phyloP scores from a whole-genome alignment of 345 rosid species.

The Citrus inodora region DNA sequence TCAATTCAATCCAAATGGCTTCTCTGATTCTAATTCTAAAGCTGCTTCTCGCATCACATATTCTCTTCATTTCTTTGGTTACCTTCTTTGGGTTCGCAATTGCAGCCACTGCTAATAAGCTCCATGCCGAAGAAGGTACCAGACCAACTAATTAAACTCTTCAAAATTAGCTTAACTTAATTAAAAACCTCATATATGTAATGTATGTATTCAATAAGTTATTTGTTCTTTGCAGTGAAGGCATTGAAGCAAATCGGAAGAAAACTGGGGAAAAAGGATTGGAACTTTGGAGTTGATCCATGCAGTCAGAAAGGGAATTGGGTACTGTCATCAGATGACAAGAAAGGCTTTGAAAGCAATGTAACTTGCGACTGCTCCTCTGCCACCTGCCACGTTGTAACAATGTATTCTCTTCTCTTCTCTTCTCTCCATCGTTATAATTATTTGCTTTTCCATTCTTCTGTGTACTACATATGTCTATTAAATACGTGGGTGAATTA shows the following conservation, averaged over 20 bases:
- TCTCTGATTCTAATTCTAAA: neutral
- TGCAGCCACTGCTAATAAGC: conserved; percentile 17
- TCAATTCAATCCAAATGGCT: neutral
- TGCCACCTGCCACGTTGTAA: conserved; percentile 61
- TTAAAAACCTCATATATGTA: too few species aligned
- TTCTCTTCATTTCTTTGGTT: neutral
- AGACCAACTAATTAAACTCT: neutral
- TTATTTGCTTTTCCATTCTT: neutral
- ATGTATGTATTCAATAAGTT: neutral
- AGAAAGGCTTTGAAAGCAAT: conserved; percentile 46
- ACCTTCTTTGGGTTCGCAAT: neutral
- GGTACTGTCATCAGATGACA: conserved; percentile 18
- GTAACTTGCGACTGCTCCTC: conserved; percentile 58
- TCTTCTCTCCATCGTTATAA: neutral
- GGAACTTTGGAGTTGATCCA: conserved; percentile 71
- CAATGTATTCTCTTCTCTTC: conserved; percentile 39
- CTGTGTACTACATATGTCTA: too few species aligned
- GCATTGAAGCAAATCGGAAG: conserved; percentile 59
- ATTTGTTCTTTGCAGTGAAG: conserved; percentile 36
- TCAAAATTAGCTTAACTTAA: neutral
- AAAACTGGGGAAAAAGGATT: conserved; percentile 66
- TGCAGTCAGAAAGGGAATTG: conserved; percentile 73
- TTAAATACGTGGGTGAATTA: too few species aligned
- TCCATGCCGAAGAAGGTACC: conserved; percentile 22
- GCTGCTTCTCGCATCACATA: neutral